Evolutionary conservation across 352 stramenopile species (phyloP).

Genomic region (Phytophthora vignae): DNA sequence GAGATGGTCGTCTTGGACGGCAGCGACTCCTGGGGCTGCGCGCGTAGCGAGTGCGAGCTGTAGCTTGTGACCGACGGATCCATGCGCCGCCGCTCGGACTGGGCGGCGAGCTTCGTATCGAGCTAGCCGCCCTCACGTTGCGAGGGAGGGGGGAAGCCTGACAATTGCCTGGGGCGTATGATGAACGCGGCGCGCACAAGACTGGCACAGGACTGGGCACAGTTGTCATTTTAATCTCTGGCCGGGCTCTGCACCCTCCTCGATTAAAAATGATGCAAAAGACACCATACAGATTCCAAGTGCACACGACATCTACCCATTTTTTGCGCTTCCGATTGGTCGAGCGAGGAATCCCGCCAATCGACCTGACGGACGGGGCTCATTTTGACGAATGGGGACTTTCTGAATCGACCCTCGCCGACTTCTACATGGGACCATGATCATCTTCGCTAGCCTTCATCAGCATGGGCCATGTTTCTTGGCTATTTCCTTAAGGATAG

Average conservation of each 20-base stretch:
- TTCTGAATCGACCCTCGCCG: not conserved
- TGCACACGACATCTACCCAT: not conserved
- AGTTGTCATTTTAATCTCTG: constrained; percentile 30
- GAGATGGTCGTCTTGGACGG: constrained; percentile 29
- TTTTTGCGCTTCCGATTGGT: not conserved
- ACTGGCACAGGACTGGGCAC: constrained; percentile 2
- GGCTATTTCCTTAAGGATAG: too few relatives aligned
- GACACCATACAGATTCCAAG: constrained; percentile 1
- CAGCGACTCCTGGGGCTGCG: constrained; percentile 2
- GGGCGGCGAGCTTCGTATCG: constrained; percentile 35
- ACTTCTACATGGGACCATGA: not conserved
- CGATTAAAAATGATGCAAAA: constrained; percentile 30
- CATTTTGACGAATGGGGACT: not conserved
- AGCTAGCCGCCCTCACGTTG: constrained; percentile 21
- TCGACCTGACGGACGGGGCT: not conserved
- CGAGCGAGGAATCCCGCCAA: not conserved
- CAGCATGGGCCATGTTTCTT: not conserved
- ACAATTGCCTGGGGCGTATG: not conserved
- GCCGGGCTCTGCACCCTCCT: constrained; percentile 2
- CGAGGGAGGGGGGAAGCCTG: constrained; percentile 4
- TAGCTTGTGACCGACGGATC: constrained; percentile 19
- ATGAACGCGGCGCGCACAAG: constrained; percentile 10
- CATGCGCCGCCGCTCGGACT: constrained; percentile 27
- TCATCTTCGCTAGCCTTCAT: not conserved
- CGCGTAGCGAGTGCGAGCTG: constrained; percentile 19